Evolutionary conservation across 805 yeast species (phyloP).

Genomic region (Debaryomyces castellii): DNA sequence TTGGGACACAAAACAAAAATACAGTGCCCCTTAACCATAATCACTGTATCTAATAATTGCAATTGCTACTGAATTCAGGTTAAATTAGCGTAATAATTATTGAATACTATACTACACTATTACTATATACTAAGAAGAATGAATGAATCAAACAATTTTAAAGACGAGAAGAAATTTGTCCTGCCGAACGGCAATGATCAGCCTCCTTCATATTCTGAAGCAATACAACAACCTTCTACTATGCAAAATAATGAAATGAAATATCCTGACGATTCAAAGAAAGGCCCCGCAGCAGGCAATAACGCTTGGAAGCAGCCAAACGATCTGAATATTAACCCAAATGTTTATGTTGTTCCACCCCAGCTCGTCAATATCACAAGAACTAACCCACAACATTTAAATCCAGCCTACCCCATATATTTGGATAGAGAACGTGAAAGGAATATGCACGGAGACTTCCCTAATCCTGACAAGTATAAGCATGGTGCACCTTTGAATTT

Average conservation of each 20-base stretch:
- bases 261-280: neutral
- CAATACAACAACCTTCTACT: neutral
- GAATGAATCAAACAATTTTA: neutral
- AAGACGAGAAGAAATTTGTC: neutral
- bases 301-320: too few relatives aligned
- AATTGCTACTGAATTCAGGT: neutral
- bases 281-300: too few relatives aligned
- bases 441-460: constrained; percentile 30
- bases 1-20: neutral
- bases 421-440: constrained; percentile 31
- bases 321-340: constrained; percentile 22
- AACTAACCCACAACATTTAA: constrained; percentile 34
- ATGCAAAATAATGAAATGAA: constrained; percentile 3
- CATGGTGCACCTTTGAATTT: constrained; percentile 36
- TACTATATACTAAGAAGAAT: neutral
- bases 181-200: constrained; percentile 3
- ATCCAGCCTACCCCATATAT: constrained; percentile 38
- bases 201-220: constrained; percentile 13
- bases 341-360: constrained; percentile 30
- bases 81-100: too few relatives aligned
- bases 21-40: neutral
- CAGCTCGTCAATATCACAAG: constrained; percentile 35
- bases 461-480: constrained; percentile 24
- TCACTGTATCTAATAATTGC: neutral
- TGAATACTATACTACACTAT: too few relatives aligned